These are phyloP conservation scores for Trichoderma lentiforme DNA, from an alignment of 2,329 filamentous ascomycete genomes.

Conservation along the genomic window DNA sequence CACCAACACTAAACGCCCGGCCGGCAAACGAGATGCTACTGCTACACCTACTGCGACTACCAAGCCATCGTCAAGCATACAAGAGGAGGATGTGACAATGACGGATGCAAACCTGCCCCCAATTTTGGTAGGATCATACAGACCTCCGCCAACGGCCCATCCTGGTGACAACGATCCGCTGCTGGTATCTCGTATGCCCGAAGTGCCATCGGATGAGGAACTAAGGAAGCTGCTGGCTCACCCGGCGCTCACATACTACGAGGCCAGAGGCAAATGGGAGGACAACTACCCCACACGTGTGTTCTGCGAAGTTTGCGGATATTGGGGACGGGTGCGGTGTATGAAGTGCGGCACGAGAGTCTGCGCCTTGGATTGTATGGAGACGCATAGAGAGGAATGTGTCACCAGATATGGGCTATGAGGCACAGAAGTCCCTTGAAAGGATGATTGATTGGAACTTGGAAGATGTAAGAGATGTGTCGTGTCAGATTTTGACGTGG, in stretches of 20 bases:
- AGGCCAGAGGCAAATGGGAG: constrained; percentile 52
- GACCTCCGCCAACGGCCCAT: constrained; percentile 37
- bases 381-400: constrained; percentile 68
- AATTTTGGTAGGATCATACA: constrained; percentile 36
- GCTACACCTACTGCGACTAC: constrained; percentile 18
- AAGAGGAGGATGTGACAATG: constrained; percentile 30
- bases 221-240: constrained; percentile 61
- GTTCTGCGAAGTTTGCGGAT: constrained; percentile 79
- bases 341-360: constrained; percentile 74
- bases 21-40: constrained; percentile 24
- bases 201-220: constrained; percentile 56
- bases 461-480: background rate
- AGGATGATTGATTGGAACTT: background rate
- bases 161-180: constrained; percentile 55
- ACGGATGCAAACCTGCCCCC: constrained; percentile 25
- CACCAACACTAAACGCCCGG: constrained; percentile 29
- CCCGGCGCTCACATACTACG: constrained; percentile 65
- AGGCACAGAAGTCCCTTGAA: constrained; percentile 1
- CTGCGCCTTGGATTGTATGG: constrained; percentile 74
- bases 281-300: constrained; percentile 54
- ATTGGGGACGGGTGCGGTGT: constrained; percentile 75
- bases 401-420: constrained; percentile 59
- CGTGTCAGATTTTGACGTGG: background rate
- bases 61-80: constrained; percentile 20
- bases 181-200: constrained; percentile 56